phyloP scores from a whole-genome alignment of 805 yeast genomes.

The Komagataella populi region DNA sequence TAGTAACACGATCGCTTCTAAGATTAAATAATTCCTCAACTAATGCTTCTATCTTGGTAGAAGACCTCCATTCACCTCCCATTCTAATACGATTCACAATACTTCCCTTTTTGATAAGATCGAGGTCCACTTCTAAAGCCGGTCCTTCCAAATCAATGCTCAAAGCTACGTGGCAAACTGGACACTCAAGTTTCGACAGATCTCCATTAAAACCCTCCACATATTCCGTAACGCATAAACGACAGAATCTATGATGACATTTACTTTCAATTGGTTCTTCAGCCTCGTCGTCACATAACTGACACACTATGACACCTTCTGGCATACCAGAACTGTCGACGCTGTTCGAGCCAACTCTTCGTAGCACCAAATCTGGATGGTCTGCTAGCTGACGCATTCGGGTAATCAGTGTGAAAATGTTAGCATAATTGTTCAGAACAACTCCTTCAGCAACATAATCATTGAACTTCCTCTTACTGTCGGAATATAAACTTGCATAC shows the following conservation, averaged over 20 bases:
- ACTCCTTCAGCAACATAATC: conserved; percentile 95
- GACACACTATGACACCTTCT: conserved; percentile 61
- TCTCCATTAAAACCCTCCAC: conserved; percentile 66
- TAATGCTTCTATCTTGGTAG: conserved; percentile 92
- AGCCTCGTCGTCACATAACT: conserved; percentile 93
- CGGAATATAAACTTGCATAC: conserved; percentile 77
- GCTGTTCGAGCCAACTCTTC: conserved; percentile 37
- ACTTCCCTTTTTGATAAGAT: conserved; percentile 44
- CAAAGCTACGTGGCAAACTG: conserved; percentile 89
- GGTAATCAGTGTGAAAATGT: conserved; percentile 89
- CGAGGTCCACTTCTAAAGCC: conserved; percentile 55
- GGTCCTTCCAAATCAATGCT: conserved; percentile 86
- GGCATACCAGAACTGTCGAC: conserved; percentile 20
- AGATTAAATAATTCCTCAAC: conserved; percentile 84
- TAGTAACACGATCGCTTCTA: conserved; percentile 76
- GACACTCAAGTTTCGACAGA: conserved; percentile 58
- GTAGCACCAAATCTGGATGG: conserved; percentile 90
- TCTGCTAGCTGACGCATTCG: conserved; percentile 97
- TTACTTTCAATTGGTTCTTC: conserved; percentile 93
- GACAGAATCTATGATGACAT: conserved; percentile 89
- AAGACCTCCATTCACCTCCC: conserved; percentile 85
- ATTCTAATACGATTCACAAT: conserved; percentile 82
- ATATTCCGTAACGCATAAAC: conserved; percentile 86
- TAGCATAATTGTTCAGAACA: conserved; percentile 91
- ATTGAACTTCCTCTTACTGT: conserved; percentile 75